phyloP scores from a whole-genome alignment of 345 rosid species.

The Brassica cretica region DNA sequence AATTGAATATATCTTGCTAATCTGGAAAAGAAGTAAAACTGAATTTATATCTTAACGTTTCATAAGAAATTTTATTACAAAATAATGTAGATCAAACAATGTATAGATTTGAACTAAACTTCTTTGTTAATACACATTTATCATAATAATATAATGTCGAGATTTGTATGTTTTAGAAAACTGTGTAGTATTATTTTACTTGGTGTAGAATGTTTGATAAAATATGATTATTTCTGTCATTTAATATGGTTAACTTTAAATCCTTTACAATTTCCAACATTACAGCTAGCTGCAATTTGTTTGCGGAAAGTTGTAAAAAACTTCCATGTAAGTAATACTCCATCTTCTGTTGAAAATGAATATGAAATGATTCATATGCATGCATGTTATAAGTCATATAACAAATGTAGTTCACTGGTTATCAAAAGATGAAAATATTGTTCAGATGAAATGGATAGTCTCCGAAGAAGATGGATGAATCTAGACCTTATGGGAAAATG shows the following conservation, averaged over 20 bases:
- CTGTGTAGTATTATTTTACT: conserved; percentile 3
- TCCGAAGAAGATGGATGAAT: conserved; percentile 34
- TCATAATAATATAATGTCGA: background rate
- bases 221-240: conserved; percentile 19
- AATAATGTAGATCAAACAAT: background rate
- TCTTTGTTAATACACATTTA: background rate
- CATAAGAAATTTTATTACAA: background rate
- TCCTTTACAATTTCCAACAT: conserved; percentile 18
- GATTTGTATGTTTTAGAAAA: conserved; percentile 6
- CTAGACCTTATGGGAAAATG: conserved; percentile 26
- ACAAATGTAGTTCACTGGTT: background rate
- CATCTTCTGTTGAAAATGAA: background rate
- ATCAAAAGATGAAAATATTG: background rate
- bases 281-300: conserved; percentile 23
- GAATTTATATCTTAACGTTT: background rate
- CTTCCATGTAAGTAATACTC: background rate
- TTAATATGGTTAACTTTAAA: background rate
- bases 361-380: background rate
- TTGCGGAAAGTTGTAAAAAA: background rate
- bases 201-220: conserved; percentile 7
- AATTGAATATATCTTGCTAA: background rate
- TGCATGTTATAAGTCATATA: background rate
- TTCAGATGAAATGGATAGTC: conserved; percentile 17
- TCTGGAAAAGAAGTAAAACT: background rate
- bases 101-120: background rate